Evolutionary conservation across 1,284 basidiomycete species (phyloP), one percentile per base, ranked within the genome.

Genomic region (Cutaneotrichosporon sp.): DNA sequence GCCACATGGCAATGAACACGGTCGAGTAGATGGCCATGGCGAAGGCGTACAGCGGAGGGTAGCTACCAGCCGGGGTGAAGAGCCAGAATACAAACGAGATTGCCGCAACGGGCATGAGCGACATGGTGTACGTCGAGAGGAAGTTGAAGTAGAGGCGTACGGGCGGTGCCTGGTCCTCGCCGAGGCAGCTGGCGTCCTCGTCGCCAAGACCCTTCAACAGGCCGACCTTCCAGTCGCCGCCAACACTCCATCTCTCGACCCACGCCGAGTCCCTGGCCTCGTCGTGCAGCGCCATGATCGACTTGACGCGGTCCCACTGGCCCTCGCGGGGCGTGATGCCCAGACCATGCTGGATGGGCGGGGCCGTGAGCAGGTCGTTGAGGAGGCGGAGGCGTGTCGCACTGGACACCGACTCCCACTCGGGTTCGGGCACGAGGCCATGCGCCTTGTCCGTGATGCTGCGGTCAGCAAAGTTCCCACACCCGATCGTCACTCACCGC

Each of bases 81-180:
- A 67, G 45, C 62, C 65, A 77, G 55, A 71, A 61, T 13, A 67
- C 43, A 12, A 68, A 58, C 12, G 74, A 66, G 49, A 71, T 54
- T n/a, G 70, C 18, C 37, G 74, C 65, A 49, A 76, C 56, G 54
- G 88, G 81, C 15, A 85, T 64, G 34, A 93, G 81, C 26, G 85
- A 83, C 36, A 81, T 80, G 0, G 90, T 87, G 77, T 97, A 97
- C 54, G 83, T 82, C 3, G 84, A 82, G 10, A 97, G 79, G 77
- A 93, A 96, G 49, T 84, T 82, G 72, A 93, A 96, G 76, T 97
- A 96, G 22, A 93, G 81, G n/a, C 90, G 88, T 14, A 94, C 79
- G 1, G 84, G 80, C 65, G 90, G 89, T 14, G 92, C 90, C 67
- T 91, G 92, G 83, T 91, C 59, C n/a, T 35, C 18, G 41, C 47